These are phyloP conservation scores for Saccharomycodes ludwigii DNA, from an alignment of 805 yeast genomes.

Conservation along the genomic window DNA sequence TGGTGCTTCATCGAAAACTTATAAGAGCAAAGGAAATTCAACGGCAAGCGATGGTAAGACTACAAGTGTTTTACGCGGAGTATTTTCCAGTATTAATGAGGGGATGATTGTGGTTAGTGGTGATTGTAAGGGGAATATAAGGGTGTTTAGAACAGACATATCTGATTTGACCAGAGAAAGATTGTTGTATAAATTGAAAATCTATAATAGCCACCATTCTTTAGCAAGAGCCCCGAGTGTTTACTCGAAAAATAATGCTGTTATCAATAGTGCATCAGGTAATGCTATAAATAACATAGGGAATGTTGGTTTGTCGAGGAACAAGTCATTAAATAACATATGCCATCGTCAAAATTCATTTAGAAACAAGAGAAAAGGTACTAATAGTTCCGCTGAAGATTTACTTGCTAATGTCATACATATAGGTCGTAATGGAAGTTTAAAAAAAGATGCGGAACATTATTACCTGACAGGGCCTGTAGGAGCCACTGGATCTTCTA, in stretches of 20 bases:
- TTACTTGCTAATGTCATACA: no score
- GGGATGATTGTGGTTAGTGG: conserved; percentile 57
- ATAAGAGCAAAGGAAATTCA: not conserved
- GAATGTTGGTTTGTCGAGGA: no score
- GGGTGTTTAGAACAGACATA: conserved; percentile 73
- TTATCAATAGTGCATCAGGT: not conserved
- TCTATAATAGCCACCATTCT: conserved; percentile 1
- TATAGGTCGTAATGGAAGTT: no score
- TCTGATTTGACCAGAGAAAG: conserved; percentile 36
- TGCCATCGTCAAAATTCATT: no score
- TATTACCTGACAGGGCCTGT: no score
- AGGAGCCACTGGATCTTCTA: no score
- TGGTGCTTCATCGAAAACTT: conserved; percentile 6
- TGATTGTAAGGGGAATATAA: conserved; percentile 58
- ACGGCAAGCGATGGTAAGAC: not conserved
- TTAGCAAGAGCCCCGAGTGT: not conserved
- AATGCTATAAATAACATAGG: no score
- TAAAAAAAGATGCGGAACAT: no score
- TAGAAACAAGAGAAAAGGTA: no score
- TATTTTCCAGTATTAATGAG: not conserved
- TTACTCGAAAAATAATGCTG: not conserved
- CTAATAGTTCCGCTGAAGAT: no score
- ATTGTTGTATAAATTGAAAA: conserved; percentile 16
- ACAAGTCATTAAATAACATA: no score
- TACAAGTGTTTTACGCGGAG: not conserved